Percentiles rank a stretch among this genome's conserved stretches.
phyloP scores from a whole-genome alignment of 2,329 filamentous ascomycete species.

The Fusarium sacchari region DNA sequence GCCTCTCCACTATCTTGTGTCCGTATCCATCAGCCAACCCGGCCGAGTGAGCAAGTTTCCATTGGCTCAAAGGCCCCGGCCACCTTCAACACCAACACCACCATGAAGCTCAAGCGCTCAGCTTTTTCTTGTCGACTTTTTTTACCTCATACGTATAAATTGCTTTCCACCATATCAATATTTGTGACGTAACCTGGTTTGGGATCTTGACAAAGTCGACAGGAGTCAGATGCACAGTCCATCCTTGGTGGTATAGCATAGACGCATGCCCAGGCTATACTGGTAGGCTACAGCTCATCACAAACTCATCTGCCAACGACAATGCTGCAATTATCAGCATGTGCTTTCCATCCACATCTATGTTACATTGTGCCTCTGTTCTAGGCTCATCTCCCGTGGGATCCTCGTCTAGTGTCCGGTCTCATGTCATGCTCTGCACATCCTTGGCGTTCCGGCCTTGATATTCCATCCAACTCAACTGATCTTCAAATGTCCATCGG shows the following conservation, averaged over 20 bases:
- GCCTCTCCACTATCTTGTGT: constrained; percentile 25
- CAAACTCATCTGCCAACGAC: constrained; percentile 17
- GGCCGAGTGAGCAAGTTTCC: constrained; percentile 57
- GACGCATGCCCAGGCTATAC: too few relatives aligned
- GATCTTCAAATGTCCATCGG: constrained; percentile 1
- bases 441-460: not conserved
- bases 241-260: not conserved
- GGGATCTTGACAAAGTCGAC: not conserved
- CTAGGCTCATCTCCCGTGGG: constrained; percentile 22
- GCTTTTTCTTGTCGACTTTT: constrained; percentile 3
- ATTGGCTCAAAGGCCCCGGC: constrained; percentile 48
- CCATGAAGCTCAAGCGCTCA: constrained; percentile 26
- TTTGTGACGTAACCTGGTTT: constrained; percentile 9
- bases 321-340: constrained; percentile 3
- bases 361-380: constrained; percentile 22
- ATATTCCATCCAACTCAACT: not conserved
- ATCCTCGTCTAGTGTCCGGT: constrained; percentile 25
- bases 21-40: constrained; percentile 42
- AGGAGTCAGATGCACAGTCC: constrained; percentile 16
- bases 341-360: constrained; percentile 5
- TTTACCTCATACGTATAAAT: constrained; percentile 13
- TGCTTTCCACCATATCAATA: not conserved
- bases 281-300: too few relatives aligned
- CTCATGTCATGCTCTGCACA: constrained; percentile 6
- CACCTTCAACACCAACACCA: constrained; percentile 39